A percentile compares a stretch with the other conserved stretches of the same genome.
Evolutionary conservation across 257 asterid species (phyloP).

Genomic region (Jacaranda copaia): DNA sequence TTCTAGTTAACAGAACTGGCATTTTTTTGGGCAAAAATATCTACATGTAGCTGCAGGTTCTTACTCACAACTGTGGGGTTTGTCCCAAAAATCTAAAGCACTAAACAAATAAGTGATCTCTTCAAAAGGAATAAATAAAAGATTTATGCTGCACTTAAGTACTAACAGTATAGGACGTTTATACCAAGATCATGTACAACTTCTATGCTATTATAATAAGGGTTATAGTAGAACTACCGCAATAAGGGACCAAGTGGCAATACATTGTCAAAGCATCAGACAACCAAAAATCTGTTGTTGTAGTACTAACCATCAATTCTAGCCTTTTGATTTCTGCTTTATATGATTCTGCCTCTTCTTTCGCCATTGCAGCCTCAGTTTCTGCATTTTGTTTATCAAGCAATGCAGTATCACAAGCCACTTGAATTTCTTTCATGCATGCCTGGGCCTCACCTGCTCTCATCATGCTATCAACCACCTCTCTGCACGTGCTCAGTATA

Average conservation of each 20-base stretch:
- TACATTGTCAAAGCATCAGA: conserved; percentile 24
- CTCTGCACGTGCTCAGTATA: conserved; percentile 54
- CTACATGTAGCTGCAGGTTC: conserved; percentile 8
- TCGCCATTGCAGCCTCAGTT: conserved; percentile 69
- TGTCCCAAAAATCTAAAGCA: conserved; percentile 10
- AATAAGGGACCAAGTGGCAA: conserved; percentile 14
- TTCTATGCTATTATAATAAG: conserved; percentile 7
- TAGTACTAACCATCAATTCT: conserved; percentile 72
- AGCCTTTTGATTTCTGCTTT: conserved; percentile 80
- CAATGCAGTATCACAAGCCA: conserved; percentile 72
- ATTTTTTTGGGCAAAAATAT: neutral
- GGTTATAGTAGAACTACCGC: conserved; percentile 4
- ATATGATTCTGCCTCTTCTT: conserved; percentile 69
- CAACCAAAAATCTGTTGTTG: neutral
- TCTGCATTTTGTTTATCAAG: conserved; percentile 78
- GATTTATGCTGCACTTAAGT: conserved; percentile 10
- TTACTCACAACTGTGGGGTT: neutral
- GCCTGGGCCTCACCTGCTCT: conserved; percentile 74
- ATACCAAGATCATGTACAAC: conserved; percentile 20
- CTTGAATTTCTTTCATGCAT: conserved; percentile 72
- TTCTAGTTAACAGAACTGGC: conserved; percentile 15
- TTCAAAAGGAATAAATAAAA: conserved; percentile 19
- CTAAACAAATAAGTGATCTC: neutral
- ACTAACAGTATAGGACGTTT: conserved; percentile 2
- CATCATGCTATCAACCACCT: conserved; percentile 82